Conservation (phyloP, 768 basidiomycete species). For the Punctularia strigosozonata region DNA sequence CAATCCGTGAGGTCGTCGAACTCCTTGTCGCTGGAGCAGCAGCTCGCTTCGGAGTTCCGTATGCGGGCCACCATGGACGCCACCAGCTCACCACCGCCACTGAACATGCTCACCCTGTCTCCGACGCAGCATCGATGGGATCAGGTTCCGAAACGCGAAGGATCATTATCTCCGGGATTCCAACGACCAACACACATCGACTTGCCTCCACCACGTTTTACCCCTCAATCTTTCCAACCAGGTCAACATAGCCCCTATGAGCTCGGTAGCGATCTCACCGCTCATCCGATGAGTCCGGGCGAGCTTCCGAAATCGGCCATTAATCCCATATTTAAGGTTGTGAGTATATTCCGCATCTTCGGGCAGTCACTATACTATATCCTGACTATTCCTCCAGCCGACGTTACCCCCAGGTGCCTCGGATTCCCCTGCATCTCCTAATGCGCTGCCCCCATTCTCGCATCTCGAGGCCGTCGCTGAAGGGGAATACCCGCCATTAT, state of each 20-base stretch:
- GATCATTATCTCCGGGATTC: conserved; percentile 9
- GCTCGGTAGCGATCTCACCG: conserved; percentile 34
- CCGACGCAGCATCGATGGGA: conserved; percentile 33
- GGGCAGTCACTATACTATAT: conserved; percentile 1
- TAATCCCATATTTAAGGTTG: conserved; percentile 87
- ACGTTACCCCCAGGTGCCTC: conserved; percentile 34
- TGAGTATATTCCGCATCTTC: conserved; percentile 30
- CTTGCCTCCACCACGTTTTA: conserved; percentile 9
- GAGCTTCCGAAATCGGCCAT: conserved; percentile 56
- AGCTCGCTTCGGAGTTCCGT: conserved; percentile 64
- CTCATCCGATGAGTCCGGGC: conserved; percentile 50
- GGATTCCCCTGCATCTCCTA: conserved; percentile 22
- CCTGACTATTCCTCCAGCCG: conserved; percentile 25
- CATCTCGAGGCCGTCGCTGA: conserved; percentile 78
- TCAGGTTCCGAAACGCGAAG: conserved; percentile 4
- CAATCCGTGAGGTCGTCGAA: conserved; percentile 69
- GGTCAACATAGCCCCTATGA: conserved; percentile 35
- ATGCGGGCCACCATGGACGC: conserved; percentile 59
- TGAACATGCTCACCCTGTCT: conserved; percentile 64
- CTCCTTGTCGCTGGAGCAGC: conserved; percentile 66
- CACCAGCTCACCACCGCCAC: conserved; percentile 63
- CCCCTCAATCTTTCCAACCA: conserved; percentile 20
- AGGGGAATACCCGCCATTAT: conserved; percentile 59
- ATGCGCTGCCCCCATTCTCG: conserved; percentile 64
- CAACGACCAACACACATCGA: conserved; percentile 11